Percentiles rank a stretch among this genome's conserved stretches.
Evolutionary conservation across 1,284 basidiomycete species (phyloP).

Genomic region (Ceratobasidium sp.): DNA sequence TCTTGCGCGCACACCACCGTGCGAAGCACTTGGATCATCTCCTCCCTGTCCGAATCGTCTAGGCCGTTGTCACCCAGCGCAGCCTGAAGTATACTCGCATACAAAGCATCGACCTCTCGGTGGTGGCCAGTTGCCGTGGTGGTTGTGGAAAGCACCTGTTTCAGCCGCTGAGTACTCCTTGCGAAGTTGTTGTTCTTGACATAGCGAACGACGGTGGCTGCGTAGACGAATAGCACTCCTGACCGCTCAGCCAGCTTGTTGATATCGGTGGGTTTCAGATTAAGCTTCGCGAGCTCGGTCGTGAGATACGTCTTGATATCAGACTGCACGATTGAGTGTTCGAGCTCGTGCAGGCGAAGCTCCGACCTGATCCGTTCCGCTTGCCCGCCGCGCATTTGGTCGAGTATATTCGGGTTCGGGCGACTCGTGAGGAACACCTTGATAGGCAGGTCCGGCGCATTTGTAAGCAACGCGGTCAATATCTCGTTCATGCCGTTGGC

Average conservation of each 20-base stretch:
- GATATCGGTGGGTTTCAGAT: not conserved
- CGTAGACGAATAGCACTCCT: constrained; percentile 1
- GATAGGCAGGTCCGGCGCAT: not conserved
- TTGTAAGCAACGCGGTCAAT: not conserved
- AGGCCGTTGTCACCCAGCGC: not conserved
- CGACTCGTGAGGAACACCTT: constrained; percentile 15
- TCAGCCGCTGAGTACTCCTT: not conserved
- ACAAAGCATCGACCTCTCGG: not conserved
- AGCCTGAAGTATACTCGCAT: not conserved
- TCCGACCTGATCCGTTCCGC: not conserved
- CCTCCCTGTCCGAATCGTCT: not conserved
- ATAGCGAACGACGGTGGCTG: not conserved
- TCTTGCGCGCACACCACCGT: constrained; percentile 2
- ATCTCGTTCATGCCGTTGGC: not conserved
- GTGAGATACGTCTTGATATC: constrained; percentile 43
- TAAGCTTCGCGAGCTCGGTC: not conserved
- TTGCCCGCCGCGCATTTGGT: not conserved
- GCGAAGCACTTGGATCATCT: not conserved
- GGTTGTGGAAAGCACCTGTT: not conserved
- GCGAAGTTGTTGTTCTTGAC: not conserved
- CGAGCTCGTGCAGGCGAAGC: constrained; percentile 40
- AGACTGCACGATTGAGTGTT: constrained; percentile 9
- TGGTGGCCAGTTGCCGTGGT: not conserved
- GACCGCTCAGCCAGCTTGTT: not conserved
- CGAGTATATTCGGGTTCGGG: not conserved